Evolutionary conservation across 331 rosid genomes (phyloP).

Genomic region (Rhamnella rubrinervis): DNA sequence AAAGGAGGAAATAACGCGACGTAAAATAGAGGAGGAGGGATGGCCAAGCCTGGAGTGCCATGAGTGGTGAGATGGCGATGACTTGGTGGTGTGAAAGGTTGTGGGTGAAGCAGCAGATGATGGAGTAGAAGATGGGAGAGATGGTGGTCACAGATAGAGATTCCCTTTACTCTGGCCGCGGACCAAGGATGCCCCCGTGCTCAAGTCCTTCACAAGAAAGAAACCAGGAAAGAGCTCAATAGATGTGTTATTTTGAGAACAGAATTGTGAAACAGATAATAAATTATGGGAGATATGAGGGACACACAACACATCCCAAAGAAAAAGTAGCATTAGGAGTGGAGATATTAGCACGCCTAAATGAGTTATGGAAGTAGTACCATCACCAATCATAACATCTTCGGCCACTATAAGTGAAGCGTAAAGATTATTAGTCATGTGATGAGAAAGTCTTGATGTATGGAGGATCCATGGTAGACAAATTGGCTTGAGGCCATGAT

Average conservation of each 20-base stretch:
- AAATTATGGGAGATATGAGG: not conserved
- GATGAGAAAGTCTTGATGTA: too few relatives aligned
- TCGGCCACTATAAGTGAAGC: not conserved
- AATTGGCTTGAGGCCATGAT: too few relatives aligned
- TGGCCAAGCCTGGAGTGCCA: not conserved
- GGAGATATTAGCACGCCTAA: too few relatives aligned
- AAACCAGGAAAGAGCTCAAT: too few relatives aligned
- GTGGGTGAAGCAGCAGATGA: not conserved
- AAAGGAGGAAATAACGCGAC: not conserved
- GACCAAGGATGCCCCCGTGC: too few relatives aligned
- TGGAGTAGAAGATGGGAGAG: not conserved
- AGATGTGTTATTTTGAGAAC: not conserved
- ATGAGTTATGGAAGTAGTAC: not conserved
- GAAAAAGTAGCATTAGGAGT: not conserved
- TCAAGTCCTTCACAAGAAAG: too few relatives aligned
- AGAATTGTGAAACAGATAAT: not conserved
- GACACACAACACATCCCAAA: not conserved
- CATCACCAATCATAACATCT: not conserved
- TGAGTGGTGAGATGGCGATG: not conserved
- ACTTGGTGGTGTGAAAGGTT: not conserved
- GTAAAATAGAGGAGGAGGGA: not conserved
- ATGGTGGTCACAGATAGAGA: not conserved
- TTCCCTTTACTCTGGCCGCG: not conserved
- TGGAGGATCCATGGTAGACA: too few relatives aligned
- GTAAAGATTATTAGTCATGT: not conserved